Evolutionary conservation across 208 protist species (phyloP).

Genomic region (Perkinsela sp.): DNA sequence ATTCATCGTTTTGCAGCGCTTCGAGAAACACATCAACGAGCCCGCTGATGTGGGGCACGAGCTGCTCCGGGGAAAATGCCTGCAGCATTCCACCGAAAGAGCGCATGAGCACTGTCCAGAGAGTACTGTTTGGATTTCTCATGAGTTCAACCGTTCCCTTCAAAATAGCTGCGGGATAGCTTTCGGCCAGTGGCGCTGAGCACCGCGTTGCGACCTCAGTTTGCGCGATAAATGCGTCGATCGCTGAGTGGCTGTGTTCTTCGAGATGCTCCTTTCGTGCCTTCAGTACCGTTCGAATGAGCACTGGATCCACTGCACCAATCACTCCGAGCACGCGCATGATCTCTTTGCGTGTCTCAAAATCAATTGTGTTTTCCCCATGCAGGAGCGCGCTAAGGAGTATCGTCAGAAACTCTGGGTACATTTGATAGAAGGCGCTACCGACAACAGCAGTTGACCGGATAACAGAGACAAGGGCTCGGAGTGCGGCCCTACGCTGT

Average conservation of each 20-base stretch:
- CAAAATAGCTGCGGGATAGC: neutral
- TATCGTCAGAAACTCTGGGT: slow-evolving; percentile 1
- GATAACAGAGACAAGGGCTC: neutral
- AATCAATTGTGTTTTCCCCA: neutral
- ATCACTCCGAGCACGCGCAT: slow-evolving; percentile 2
- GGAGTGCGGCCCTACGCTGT: neutral
- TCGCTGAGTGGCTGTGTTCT: neutral
- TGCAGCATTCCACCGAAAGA: neutral
- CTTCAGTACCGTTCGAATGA: neutral
- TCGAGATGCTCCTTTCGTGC: neutral
- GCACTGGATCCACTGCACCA: slow-evolving; percentile 1
- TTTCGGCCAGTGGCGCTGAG: neutral
- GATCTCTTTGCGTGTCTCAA: neutral
- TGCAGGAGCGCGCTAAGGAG: neutral
- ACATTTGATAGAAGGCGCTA: neutral
- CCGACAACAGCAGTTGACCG: neutral
- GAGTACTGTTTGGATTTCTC: neutral
- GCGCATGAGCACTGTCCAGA: neutral
- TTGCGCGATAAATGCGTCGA: neutral
- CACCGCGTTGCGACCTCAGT: neutral
- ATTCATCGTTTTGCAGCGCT: neutral
- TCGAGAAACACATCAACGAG: neutral
- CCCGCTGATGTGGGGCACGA: neutral
- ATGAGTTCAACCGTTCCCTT: neutral
- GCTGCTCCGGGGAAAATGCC: neutral